Evolutionary conservation across 805 yeast species (phyloP).

Genomic region (Clavispora asparagi): DNA sequence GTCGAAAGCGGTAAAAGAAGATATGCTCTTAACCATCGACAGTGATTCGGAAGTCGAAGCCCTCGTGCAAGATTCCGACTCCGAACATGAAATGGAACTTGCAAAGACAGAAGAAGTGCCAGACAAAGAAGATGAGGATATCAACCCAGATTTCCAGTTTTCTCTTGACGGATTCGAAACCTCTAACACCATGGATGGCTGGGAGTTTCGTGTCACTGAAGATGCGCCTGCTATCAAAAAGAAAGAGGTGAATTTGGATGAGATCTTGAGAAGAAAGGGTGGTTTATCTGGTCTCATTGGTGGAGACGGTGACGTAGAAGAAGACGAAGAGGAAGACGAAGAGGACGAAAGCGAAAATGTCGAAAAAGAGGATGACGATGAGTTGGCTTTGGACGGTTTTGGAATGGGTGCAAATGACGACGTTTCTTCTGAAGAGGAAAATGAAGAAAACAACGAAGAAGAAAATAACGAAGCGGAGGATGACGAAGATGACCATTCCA

Average conservation of each 20-base stretch:
- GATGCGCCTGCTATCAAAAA: slow-evolving; percentile 17
- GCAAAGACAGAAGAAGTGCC: slow-evolving; percentile 16
- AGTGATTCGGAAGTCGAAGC: slow-evolving; percentile 58
- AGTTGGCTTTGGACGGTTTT: slow-evolving; percentile 40
- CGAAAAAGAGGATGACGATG: slow-evolving; percentile 32
- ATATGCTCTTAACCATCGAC: slow-evolving; percentile 72
- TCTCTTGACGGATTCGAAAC: slow-evolving; percentile 55
- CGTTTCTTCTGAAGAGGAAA: not conserved
- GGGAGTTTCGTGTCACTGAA: slow-evolving; percentile 69
- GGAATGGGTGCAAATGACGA: slow-evolving; percentile 45
- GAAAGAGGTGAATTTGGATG: slow-evolving; percentile 79
- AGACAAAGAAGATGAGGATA: slow-evolving; percentile 41
- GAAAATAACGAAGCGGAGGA: slow-evolving; percentile 13
- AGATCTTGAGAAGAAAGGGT: slow-evolving; percentile 82
- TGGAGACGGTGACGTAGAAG: slow-evolving; percentile 21
- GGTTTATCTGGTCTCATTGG: slow-evolving; percentile 55
- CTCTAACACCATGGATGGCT: slow-evolving; percentile 56
- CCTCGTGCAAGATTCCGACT: slow-evolving; percentile 11
- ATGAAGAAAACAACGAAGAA: slow-evolving; percentile 7
- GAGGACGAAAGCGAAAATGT: slow-evolving; percentile 18
- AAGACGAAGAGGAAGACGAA: slow-evolving; percentile 8
- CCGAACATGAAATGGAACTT: slow-evolving; percentile 21
- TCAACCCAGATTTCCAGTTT: slow-evolving; percentile 74
- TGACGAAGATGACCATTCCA: slow-evolving; percentile 24
- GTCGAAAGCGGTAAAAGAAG: slow-evolving; percentile 23